phyloP scores from a whole-genome alignment of 2,329 filamentous ascomycete species.

The Hypoxylon rubiginosum region DNA sequence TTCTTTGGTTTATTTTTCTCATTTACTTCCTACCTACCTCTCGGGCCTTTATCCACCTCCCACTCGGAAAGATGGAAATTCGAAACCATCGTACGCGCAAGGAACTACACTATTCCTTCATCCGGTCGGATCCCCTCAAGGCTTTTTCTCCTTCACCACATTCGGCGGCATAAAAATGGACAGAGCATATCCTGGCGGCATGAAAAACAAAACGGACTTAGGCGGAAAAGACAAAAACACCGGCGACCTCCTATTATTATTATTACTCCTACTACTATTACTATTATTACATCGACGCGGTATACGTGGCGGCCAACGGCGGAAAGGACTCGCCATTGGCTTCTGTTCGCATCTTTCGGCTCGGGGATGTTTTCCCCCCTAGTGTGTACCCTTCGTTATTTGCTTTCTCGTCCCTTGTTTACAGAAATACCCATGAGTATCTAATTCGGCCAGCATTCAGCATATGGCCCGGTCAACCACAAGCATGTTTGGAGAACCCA shows the following conservation, averaged over 20 bases:
- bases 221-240: slow-evolving; percentile 35
- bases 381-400: slow-evolving; percentile 28
- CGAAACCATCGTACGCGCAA: slow-evolving; percentile 10
- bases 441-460: slow-evolving; percentile 31
- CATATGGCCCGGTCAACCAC: slow-evolving; percentile 14
- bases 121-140: slow-evolving; percentile 24
- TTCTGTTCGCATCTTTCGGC: slow-evolving; percentile 24
- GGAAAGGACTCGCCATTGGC: slow-evolving; percentile 24
- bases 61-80: slow-evolving; percentile 6
- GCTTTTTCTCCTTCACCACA: slow-evolving; percentile 14
- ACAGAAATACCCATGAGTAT: slow-evolving; percentile 38
- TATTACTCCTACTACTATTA: slow-evolving; percentile 6
- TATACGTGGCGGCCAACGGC: slow-evolving; percentile 30
- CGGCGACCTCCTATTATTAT: slow-evolving; percentile 2
- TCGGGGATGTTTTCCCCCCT: slow-evolving; percentile 15
- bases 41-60: slow-evolving; percentile 1
- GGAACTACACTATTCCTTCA: slow-evolving; percentile 14
- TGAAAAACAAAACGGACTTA: slow-evolving; percentile 22
- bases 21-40: slow-evolving; percentile 11
- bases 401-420: slow-evolving; percentile 11
- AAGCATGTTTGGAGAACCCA: slow-evolving; percentile 32
- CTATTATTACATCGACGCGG: slow-evolving; percentile 12
- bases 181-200: slow-evolving; percentile 23
- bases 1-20: slow-evolving; percentile 1
- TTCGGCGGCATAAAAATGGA: slow-evolving; percentile 28